Percentiles rank a stretch among this genome's conserved stretches.
phyloP scores from a whole-genome alignment of 805 yeast genomes.

The Wickerhamomyces hampshirensis region DNA sequence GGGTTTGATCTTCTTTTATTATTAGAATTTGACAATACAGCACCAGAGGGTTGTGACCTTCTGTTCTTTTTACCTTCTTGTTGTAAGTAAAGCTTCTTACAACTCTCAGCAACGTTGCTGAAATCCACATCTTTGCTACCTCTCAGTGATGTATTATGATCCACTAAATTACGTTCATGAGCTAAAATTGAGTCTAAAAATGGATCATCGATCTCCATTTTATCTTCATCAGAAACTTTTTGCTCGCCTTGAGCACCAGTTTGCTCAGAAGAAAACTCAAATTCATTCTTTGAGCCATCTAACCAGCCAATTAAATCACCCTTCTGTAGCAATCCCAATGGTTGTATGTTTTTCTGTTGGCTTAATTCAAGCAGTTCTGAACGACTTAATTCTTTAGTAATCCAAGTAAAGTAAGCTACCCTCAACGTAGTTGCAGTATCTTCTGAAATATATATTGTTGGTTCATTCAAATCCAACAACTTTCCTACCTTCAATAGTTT shows the following conservation, averaged over 20 bases:
- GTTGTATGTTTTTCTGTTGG: slow-evolving; percentile 54
- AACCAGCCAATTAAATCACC: slow-evolving; percentile 82
- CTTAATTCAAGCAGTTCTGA: slow-evolving; percentile 80
- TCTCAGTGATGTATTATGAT: slow-evolving; percentile 57
- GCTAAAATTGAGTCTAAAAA: slow-evolving; percentile 25
- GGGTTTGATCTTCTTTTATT: slow-evolving; percentile 46
- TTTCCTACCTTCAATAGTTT: slow-evolving; percentile 21
- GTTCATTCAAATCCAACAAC: slow-evolving; percentile 34
- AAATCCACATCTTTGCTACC: slow-evolving; percentile 67
- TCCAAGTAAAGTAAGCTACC: slow-evolving; percentile 74
- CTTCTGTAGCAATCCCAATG: slow-evolving; percentile 78
- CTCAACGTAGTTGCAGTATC: slow-evolving; percentile 45
- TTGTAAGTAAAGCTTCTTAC: slow-evolving; percentile 9
- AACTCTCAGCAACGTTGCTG: slow-evolving; percentile 51
- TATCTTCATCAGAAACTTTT: slow-evolving; percentile 8
- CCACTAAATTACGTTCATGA: slow-evolving; percentile 46
- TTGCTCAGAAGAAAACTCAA: slow-evolving; percentile 40
- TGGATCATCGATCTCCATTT: slow-evolving; percentile 27
- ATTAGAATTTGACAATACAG: slow-evolving; percentile 4
- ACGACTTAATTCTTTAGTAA: slow-evolving; percentile 63
- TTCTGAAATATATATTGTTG: slow-evolving; percentile 54
- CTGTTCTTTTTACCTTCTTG: slow-evolving; percentile 5
- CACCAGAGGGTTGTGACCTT: slow-evolving; percentile 12
- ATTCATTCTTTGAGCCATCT: slow-evolving; percentile 57
- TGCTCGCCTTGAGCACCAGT: slow-evolving; percentile 12